Base-by-base conservation (phyloP, 2,329 filamentous ascomycete species). In the Aureobasidium musti region DNA sequence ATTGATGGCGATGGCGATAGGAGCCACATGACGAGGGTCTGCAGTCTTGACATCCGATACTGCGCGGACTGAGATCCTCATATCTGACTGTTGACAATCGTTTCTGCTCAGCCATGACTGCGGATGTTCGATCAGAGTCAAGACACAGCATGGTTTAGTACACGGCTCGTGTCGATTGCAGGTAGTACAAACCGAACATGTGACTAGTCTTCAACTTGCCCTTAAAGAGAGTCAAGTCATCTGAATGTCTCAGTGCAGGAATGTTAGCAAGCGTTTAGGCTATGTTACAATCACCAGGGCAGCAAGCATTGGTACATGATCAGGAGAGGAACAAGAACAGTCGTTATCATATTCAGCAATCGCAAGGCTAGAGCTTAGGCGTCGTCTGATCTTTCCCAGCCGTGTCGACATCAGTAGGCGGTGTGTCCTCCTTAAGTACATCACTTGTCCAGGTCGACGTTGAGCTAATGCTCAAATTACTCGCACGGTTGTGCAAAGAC, bases 381-480 rank as follows among this genome's bases (percentile, higher is more conserved):
- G 60, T 52, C 23, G 33, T 35, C 33, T 64, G 61, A 45, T 54
- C 61, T 11, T 53, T 64, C 23, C 54, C 61, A 14, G 61, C 11
- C 61, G 37, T 43, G 23, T 69, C 66, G 23, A 69, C 66, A 35
- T 69, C 68, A 28, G 68, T 67, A 3, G 68, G 68, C 17, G 68
- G 68, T 13, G 68, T 69, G 21, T 69, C 66, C 53, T 69, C 67
- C 59, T 69, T 65, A 17, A 49, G 65, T 19, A 67, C 66, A 28
- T 69, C 68, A 33, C 49, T 69, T 23, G 65, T 67, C 61, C 61
- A 64, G 2, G 61, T 64, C 5, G 66, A 69, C n/a, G 37, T 50
- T 13, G 66, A 69, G 39, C 49, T 56, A 21, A 65, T 63, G 45
- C 68, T 68, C 50, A 69, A 30, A 41, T 66, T 69, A 59, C 68